Base-by-base conservation (phyloP, 139 green algal genomes). In the Closterium sp. region DNA sequence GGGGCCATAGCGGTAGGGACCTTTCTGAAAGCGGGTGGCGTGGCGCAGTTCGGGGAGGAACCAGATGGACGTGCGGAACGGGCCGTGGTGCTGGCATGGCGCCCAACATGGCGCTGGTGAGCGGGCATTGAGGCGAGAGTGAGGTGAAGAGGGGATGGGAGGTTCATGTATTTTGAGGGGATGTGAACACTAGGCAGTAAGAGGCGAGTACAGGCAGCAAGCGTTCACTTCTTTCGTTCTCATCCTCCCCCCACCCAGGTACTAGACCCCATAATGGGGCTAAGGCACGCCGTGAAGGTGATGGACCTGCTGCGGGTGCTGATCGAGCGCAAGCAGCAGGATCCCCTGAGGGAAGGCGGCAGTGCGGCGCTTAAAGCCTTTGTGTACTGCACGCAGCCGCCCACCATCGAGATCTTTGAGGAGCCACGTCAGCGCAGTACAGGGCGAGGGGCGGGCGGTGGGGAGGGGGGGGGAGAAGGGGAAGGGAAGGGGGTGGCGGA, bases 201-300 rank as follows among this genome's bases (percentile, higher is more conserved):
- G 5, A 7, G 6, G 25, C 4, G 69, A 33, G 69, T 84, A 7
- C 69, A 84, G 3, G 8, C 36, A 55, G 36, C 36, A 55, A 6
- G 6, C 6, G 6, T 55, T 6, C 36, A 55, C 4, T 55, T 6
- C 36, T 55, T 12, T 55, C 6, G 5, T 55, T 55, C 36, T 6
- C 36, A 55, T 55, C 5, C 55, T 76, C 55, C 12, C 1, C 2
- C 12, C 55, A 2, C 83, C 25, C 87, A 90, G 87, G 87, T 90
- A 4, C 25, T 85, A 1, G 87, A 90, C 38, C 87, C 87, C 25
- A 34, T 90, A 6, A 84, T 35, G 87, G 87, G 31, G 36, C 87
- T 90, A 2, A 84, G 31, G 19, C 87, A 90, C 87, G 87, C 87
- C 16, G 87, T 90, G 31, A 83, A 90, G 87, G 87, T 90, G 36